phyloP scores from a whole-genome alignment of 148 eudicot genomes.

The Oxyria digyna region DNA sequence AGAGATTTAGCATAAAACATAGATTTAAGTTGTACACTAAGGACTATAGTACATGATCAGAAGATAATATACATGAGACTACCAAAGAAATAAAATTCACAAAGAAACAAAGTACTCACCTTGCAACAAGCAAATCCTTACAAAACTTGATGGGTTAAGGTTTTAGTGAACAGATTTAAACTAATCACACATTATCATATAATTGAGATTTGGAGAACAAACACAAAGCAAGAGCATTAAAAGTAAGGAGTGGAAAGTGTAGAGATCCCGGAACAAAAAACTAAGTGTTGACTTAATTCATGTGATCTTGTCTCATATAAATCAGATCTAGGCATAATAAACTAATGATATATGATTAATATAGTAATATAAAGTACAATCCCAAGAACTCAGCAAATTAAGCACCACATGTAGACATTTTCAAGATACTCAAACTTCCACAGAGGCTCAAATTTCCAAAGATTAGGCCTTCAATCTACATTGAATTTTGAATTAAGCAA shows the following conservation, averaged over 20 bases:
- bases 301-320: constrained; percentile 39
- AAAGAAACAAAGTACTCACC: not conserved
- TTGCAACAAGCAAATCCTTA: not conserved
- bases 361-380: not conserved
- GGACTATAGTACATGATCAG: not conserved
- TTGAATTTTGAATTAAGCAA: too few species aligned
- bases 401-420: constrained; percentile 20
- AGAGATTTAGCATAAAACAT: not conserved
- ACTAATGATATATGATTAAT: constrained; percentile 9
- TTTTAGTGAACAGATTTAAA: not conserved
- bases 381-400: constrained; percentile 19
- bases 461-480: too few species aligned
- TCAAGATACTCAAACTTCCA: constrained; percentile 1
- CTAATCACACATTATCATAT: not conserved
- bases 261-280: constrained; percentile 21
- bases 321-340: constrained; percentile 21
- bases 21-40: not conserved
- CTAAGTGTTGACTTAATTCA: constrained; percentile 36
- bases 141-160: not conserved
- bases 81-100: not conserved
- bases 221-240: constrained; percentile 3
- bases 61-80: too few species aligned
- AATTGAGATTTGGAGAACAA: not conserved
- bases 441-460: not conserved
- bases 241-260: constrained; percentile 6